These are phyloP conservation scores for Odonthalia washingtoniensis DNA, from an alignment of 31 red algal genomes.

Conservation along the genomic window DNA sequence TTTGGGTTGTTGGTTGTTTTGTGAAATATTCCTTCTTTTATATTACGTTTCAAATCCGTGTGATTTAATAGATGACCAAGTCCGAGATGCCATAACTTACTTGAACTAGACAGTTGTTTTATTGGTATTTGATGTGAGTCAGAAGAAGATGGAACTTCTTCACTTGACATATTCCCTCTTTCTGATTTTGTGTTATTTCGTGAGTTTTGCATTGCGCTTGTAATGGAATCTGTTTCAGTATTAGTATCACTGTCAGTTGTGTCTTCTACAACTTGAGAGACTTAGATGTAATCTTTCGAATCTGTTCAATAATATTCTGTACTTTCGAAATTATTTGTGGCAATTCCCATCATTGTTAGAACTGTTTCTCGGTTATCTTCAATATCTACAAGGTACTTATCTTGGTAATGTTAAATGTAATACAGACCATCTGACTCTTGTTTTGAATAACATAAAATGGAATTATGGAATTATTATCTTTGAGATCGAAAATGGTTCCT, in stretches of 20 bases:
- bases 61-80: not conserved
- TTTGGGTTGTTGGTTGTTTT: not conserved
- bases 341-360: not conserved
- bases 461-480: constrained; percentile 18
- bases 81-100: not conserved
- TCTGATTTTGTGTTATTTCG: not conserved
- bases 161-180: not conserved
- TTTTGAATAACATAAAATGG: not conserved
- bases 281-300: too few relatives aligned
- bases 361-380: not conserved
- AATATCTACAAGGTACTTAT: not conserved
- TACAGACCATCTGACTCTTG: constrained; percentile 39
- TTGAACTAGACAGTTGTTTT: not conserved
- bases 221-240: too few relatives aligned
- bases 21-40: not conserved
- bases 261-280: not conserved
- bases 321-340: not conserved
- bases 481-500: constrained; percentile 24
- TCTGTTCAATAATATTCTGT: too few relatives aligned
- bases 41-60: not conserved
- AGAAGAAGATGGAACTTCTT: not conserved
- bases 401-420: constrained; percentile 10
- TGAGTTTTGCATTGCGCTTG: not conserved
- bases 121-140: not conserved
- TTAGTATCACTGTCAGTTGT: too few relatives aligned